These are phyloP conservation scores for Kandelia obovata DNA, from an alignment of 345 rosid genomes.

Conservation along the genomic window DNA sequence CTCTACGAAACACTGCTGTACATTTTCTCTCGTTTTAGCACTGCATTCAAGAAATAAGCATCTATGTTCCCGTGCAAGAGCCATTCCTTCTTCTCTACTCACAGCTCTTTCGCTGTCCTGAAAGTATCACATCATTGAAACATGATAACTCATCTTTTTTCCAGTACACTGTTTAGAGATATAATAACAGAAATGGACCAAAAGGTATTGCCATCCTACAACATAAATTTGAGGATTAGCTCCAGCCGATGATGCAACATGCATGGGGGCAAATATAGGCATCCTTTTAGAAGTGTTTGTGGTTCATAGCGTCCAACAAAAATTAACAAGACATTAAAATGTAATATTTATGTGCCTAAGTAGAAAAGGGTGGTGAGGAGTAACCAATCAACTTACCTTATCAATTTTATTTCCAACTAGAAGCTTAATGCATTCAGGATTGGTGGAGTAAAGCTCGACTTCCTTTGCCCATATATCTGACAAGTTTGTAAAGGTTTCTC, in stretches of 20 bases:
- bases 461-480: conserved; percentile 85
- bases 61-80: conserved; percentile 63
- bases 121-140: conserved; percentile 7
- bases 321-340: too few species aligned
- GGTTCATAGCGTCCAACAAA: too few species aligned
- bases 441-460: conserved; percentile 73
- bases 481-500: conserved; percentile 74
- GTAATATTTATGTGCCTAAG: not conserved
- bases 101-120: conserved; percentile 85
- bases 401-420: conserved; percentile 90
- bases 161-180: not conserved
- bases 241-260: too few species aligned
- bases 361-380: not conserved
- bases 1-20: conserved; percentile 67
- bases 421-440: conserved; percentile 66
- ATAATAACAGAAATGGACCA: not conserved
- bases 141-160: too few species aligned
- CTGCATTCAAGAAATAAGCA: conserved; percentile 85
- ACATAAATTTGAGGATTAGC: too few species aligned
- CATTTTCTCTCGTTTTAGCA: conserved; percentile 66
- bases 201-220: too few species aligned
- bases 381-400: conserved; percentile 40
- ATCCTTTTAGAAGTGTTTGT: too few species aligned
- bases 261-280: too few species aligned
- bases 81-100: conserved; percentile 79